A percentile compares a stretch with the other conserved stretches of the same genome.
Conservation (phyloP, 2,329 filamentous ascomycete genomes). For the Botrytis hyacinthi region DNA sequence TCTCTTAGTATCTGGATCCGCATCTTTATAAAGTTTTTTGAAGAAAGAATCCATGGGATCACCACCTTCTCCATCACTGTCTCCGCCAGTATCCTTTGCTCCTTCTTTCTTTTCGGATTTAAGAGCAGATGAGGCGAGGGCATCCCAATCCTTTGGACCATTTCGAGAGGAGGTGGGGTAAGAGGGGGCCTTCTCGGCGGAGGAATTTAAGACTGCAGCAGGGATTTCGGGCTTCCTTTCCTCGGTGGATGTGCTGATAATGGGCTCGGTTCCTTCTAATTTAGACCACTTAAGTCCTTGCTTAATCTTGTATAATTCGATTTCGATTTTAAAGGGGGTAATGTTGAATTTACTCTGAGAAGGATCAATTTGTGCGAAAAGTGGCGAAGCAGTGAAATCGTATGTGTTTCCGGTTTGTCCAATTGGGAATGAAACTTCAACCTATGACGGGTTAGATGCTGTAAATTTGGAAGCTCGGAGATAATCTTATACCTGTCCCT, state of each 20-base stretch:
- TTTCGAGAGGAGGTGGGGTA: constrained; percentile 86
- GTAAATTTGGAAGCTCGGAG: neutral
- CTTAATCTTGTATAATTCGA: constrained; percentile 66
- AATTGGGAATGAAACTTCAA: constrained; percentile 59
- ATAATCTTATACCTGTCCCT: constrained; percentile 27
- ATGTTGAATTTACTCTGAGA: constrained; percentile 60
- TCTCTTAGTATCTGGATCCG: constrained; percentile 75
- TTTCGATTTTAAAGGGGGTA: constrained; percentile 76
- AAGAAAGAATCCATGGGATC: constrained; percentile 80
- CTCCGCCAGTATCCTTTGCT: constrained; percentile 28
- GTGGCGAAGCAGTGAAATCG: constrained; percentile 61
- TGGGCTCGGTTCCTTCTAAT: constrained; percentile 33
- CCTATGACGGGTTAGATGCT: constrained; percentile 37
- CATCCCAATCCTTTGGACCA: constrained; percentile 92
- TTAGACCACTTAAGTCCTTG: constrained; percentile 45
- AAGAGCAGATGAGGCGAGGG: constrained; percentile 48
- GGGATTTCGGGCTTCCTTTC: constrained; percentile 15
- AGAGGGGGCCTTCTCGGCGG: constrained; percentile 47
- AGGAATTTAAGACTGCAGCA: constrained; percentile 27
- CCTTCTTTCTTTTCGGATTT: constrained; percentile 32
- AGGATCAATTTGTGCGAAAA: constrained; percentile 65
- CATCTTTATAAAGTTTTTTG: constrained; percentile 78
- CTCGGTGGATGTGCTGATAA: constrained; percentile 15
- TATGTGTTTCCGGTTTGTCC: constrained; percentile 49
- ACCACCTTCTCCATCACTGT: constrained; percentile 53